Evolutionary conservation across 345 rosid genomes (phyloP).

Genomic region (Populus alba): DNA sequence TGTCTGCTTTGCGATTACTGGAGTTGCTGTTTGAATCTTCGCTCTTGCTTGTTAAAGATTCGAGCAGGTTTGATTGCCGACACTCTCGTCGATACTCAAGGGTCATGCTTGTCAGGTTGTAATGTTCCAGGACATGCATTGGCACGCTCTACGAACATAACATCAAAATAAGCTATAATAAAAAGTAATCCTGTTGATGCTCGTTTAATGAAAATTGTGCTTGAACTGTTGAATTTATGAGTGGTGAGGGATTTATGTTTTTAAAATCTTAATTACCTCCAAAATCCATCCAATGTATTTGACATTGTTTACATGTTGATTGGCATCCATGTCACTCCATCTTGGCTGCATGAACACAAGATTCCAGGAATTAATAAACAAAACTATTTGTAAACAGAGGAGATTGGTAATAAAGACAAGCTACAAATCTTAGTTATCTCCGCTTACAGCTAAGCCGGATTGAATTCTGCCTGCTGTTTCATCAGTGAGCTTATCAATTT

Average conservation of each 20-base stretch:
- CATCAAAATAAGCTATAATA: background rate
- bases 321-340: slow-evolving; percentile 32
- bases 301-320: slow-evolving; percentile 26
- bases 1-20: slow-evolving; percentile 23
- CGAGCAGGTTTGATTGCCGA: slow-evolving; percentile 18
- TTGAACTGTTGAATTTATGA: background rate
- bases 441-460: slow-evolving; percentile 20
- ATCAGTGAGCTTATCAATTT: slow-evolving; percentile 21
- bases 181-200: background rate
- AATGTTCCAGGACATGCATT: slow-evolving; percentile 22
- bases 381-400: background rate
- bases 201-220: background rate
- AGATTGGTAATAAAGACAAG: too few species aligned
- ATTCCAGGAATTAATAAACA: background rate
- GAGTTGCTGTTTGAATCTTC: slow-evolving; percentile 19
- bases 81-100: slow-evolving; percentile 27
- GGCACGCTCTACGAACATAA: slow-evolving; percentile 15
- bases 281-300: slow-evolving; percentile 30
- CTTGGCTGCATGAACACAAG: slow-evolving; percentile 14
- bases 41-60: slow-evolving; percentile 15
- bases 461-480: slow-evolving; percentile 15
- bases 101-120: slow-evolving; percentile 21
- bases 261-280: slow-evolving; percentile 5
- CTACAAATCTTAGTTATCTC: background rate
- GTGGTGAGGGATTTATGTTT: background rate